phyloP scores from a whole-genome alignment of 805 yeast genomes.

The Priceomyces melissophilus region DNA sequence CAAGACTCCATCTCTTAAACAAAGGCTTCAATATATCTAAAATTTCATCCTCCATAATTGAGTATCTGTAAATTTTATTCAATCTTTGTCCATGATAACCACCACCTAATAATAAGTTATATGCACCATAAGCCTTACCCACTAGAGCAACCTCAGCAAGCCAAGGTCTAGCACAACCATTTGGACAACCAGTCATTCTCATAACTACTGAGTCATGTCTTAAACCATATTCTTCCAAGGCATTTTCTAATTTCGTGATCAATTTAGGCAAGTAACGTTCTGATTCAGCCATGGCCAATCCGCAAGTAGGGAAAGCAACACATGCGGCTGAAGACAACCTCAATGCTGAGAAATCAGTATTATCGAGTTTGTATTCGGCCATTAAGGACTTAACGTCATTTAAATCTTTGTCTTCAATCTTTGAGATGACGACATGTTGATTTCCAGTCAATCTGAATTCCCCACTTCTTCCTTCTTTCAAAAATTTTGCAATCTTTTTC shows the following conservation, averaged over 20 bases:
- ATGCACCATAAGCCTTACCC: slow-evolving; percentile 92
- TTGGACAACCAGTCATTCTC: slow-evolving; percentile 99
- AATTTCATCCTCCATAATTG: slow-evolving; percentile 88
- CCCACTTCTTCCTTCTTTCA: slow-evolving; percentile 60
- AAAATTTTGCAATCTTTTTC: slow-evolving; percentile 67
- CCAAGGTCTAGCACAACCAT: slow-evolving; percentile 99
- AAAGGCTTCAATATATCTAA: slow-evolving; percentile 73
- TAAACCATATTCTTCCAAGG: slow-evolving; percentile 86
- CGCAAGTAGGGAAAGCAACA: slow-evolving; percentile 98
- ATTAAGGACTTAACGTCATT: slow-evolving; percentile 59
- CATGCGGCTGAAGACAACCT: slow-evolving; percentile 93
- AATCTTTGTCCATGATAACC: slow-evolving; percentile 91
- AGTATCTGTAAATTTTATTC: slow-evolving; percentile 83
- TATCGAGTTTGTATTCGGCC: slow-evolving; percentile 75
- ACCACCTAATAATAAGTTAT: slow-evolving; percentile 93
- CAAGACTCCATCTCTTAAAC: slow-evolving; percentile 92
- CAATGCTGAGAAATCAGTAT: slow-evolving; percentile 75
- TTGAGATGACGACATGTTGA: slow-evolving; percentile 82
- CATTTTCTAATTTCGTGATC: slow-evolving; percentile 76
- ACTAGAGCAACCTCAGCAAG: slow-evolving; percentile 92
- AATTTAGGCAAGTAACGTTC: slow-evolving; percentile 88
- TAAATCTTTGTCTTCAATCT: slow-evolving; percentile 67
- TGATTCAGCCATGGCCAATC: slow-evolving; percentile 97
- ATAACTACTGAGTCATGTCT: slow-evolving; percentile 92
- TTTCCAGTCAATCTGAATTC: slow-evolving; percentile 94